Percentiles rank a stretch among this genome's conserved stretches.
Conservation (phyloP, 108 stramenopile species). For the Poteriospumella lacustris region DNA sequence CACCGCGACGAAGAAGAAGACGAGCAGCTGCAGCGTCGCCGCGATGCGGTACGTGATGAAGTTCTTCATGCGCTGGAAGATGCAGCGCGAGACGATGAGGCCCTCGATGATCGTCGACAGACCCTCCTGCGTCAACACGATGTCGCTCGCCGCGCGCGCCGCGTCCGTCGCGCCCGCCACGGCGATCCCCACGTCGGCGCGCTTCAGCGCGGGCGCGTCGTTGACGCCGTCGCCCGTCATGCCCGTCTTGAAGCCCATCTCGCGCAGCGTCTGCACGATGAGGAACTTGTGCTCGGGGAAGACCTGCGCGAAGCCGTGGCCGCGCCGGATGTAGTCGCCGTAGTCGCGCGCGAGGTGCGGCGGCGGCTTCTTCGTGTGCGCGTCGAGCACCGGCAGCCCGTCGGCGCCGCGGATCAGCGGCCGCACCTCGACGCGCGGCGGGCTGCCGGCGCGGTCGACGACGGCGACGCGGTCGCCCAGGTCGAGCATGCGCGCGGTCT, state of each 20-base stretch:
- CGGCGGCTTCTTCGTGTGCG: conserved; percentile 19
- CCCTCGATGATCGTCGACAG: conserved; percentile 61
- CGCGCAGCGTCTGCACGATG: conserved; percentile 59
- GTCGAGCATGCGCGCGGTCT: conserved; percentile 56
- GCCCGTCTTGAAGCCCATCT: conserved; percentile 48
- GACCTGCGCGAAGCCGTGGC: conserved; percentile 58
- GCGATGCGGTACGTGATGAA: conserved; percentile 50
- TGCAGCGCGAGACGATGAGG: conserved; percentile 42
- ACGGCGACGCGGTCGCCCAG: conserved; percentile 52
- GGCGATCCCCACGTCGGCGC: conserved; percentile 69
- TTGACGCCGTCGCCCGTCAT: conserved; percentile 86
- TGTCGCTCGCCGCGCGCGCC: conserved; percentile 72
- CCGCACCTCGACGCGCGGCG: too few relatives aligned
- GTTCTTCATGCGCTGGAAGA: conserved; percentile 46
- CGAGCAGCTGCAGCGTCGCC: conserved; percentile 65
- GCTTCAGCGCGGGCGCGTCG: conserved; percentile 72
- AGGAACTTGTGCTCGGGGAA: conserved; percentile 72
- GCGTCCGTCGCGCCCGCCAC: conserved; percentile 79
- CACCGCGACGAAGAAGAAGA: conserved; percentile 72
- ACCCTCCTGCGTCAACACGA: conserved; percentile 70
- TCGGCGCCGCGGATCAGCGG: too few relatives aligned
- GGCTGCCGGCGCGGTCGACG: too few relatives aligned
- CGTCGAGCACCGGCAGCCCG: too few relatives aligned
- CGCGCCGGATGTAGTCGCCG: conserved; percentile 9
- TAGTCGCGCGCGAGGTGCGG: neutral